These are phyloP conservation scores for Aspergillus piperis DNA, from an alignment of 2,329 filamentous ascomycete species.

Conservation along the genomic window DNA sequence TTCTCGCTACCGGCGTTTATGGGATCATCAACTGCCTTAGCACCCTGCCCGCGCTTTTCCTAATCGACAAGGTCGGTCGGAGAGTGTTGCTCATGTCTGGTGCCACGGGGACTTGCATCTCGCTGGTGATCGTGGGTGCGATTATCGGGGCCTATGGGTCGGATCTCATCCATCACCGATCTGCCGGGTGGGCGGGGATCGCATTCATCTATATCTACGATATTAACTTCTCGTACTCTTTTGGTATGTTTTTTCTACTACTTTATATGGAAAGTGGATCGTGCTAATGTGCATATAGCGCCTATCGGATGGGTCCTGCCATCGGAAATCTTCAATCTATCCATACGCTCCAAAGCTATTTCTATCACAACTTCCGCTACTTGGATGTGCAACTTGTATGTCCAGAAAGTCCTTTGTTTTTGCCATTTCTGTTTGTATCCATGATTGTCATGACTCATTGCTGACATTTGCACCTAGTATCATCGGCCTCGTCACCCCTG, in stretches of 20 bases:
- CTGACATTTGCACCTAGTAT: slow-evolving; percentile 25
- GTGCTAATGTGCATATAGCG: slow-evolving; percentile 22
- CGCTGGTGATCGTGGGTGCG: slow-evolving; percentile 39
- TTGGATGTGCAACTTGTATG: slow-evolving; percentile 45
- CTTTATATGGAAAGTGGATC: background rate
- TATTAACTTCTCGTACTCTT: slow-evolving; percentile 42
- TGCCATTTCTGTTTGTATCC: background rate
- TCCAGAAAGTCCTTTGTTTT: background rate
- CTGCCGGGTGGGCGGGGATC: slow-evolving; percentile 40
- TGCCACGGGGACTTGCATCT: slow-evolving; percentile 38
- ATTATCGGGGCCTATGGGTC: slow-evolving; percentile 37
- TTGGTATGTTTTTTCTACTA: slow-evolving; percentile 27
- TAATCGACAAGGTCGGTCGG: slow-evolving; percentile 39
- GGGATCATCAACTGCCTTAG: slow-evolving; percentile 43
- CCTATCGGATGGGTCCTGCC: slow-evolving; percentile 44
- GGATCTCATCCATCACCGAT: slow-evolving; percentile 28
- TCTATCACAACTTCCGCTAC: slow-evolving; percentile 42
- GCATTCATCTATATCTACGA: slow-evolving; percentile 44
- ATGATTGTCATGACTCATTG: background rate
- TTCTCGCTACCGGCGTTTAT: slow-evolving; percentile 41
- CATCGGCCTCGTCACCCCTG: slow-evolving; percentile 40
- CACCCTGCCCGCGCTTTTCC: slow-evolving; percentile 37
- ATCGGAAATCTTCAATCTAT: slow-evolving; percentile 43
- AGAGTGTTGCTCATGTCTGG: slow-evolving; percentile 39
- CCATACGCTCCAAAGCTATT: slow-evolving; percentile 41